Evolutionary conservation across 208 protist species (phyloP).

Genomic region (Leishmania mexicana): DNA sequence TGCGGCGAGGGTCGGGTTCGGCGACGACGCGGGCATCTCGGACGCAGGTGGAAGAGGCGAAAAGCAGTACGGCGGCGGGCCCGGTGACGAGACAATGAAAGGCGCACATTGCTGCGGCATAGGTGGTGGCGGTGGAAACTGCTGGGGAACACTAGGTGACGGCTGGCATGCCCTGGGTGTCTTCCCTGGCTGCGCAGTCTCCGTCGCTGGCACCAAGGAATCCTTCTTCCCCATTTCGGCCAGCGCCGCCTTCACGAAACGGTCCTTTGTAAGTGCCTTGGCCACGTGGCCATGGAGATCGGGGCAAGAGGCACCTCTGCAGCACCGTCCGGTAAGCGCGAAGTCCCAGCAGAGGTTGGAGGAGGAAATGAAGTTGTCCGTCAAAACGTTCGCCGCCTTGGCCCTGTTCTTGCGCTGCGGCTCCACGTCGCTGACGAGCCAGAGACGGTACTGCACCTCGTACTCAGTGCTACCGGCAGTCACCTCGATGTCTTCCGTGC

Average conservation of each 20-base stretch:
- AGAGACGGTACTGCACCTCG: conserved; percentile 55
- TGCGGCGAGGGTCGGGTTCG: conserved; percentile 8
- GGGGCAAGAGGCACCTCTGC: conserved; percentile 36
- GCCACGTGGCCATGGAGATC: conserved; percentile 50
- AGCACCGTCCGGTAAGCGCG: conserved; percentile 48
- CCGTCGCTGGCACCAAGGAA: conserved; percentile 3
- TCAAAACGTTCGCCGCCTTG: conserved; percentile 18
- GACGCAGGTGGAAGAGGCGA: neutral
- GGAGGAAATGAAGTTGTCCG: conserved; percentile 56
- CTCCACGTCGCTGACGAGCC: conserved; percentile 38
- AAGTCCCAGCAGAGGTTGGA: conserved; percentile 60
- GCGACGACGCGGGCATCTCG: neutral
- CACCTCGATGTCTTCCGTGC: conserved; percentile 49
- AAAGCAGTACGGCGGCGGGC: conserved; percentile 19
- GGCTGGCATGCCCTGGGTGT: neutral
- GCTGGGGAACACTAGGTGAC: neutral
- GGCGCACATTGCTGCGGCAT: conserved; percentile 8
- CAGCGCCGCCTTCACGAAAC: conserved; percentile 41
- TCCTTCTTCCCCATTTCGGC: conserved; percentile 49
- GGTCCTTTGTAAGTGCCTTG: conserved; percentile 55
- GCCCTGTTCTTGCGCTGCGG: conserved; percentile 11
- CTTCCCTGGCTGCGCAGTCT: neutral
- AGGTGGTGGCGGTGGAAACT: neutral
- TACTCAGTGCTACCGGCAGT: conserved; percentile 52
- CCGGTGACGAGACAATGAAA: conserved; percentile 10